Evolutionary conservation across 139 green algal genomes (phyloP), one percentile per base, ranked within the genome.

Genomic region (Asterochloris sp.): DNA sequence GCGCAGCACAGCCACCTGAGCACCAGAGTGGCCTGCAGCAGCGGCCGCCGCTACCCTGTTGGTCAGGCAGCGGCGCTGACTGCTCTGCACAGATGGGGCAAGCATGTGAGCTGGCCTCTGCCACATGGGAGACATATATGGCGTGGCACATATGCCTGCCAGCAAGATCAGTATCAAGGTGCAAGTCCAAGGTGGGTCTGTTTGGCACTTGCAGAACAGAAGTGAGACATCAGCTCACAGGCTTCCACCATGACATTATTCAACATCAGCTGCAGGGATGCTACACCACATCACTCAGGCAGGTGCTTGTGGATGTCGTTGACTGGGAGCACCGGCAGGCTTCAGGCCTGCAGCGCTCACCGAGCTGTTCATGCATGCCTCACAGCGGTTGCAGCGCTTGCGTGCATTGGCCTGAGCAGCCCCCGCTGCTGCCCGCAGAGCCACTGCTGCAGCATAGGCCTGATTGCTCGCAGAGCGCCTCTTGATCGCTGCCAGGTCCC

Each of bases 31-130:
- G 14, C 89, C 88, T 15, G 87, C 87, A n/a, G 90, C 90, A 13
- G 93, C 93, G 11, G 92, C 92, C 13, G 93, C 92, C 15, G 85
- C 88, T 61, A 91, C 91, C 66, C 93, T 89, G 76, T 94, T 88
- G 62, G 89, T 82, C 82, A 96, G 87, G 86, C 93, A 97, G 62
- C 93, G 85, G 12, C 90, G 83, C 75, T 83, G 78, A 64, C 69
- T 67, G 26, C 82, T 83, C 84, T 81, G 78, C 69, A 73, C n/a
- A 54, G 38, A 54, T 2, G 38, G 6, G 38, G 38, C 4, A 54
- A 6, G 38, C 6, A 54, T 54, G 38, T 54, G 38, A 54, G 38
- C 38, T 10, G 38, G 38, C 38, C 38, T 54, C 38, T 54, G 38
- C 38, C 38, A 54, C 38, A 2, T 54, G 38, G 38, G 38, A 54